Conservation (phyloP, 495 filamentous ascomycete species). For the Aspergillus sparsus region DNA sequence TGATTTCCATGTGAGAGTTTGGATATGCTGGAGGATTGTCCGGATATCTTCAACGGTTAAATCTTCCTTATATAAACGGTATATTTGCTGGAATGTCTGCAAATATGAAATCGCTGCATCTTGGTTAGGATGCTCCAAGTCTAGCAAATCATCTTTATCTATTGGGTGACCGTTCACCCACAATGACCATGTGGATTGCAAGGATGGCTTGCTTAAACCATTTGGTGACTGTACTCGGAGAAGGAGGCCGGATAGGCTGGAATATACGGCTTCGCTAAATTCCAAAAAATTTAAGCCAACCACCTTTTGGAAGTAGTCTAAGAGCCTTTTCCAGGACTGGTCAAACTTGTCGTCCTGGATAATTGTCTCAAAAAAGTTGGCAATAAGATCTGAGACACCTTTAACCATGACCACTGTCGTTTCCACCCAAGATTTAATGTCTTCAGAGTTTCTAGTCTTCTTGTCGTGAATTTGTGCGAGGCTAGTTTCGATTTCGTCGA, state of each 20-base stretch:
- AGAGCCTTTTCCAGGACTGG: slow-evolving; percentile 66
- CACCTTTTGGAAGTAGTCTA: slow-evolving; percentile 62
- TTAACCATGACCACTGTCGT: slow-evolving; percentile 73
- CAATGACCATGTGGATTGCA: slow-evolving; percentile 68
- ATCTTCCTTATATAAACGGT: slow-evolving; percentile 70
- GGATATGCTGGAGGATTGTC: slow-evolving; percentile 53
- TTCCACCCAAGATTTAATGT: slow-evolving; percentile 66
- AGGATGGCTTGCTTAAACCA: slow-evolving; percentile 55
- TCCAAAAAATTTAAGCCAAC: slow-evolving; percentile 62
- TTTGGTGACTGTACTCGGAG: slow-evolving; percentile 49
- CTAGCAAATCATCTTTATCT: slow-evolving; percentile 46
- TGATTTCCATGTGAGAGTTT: slow-evolving; percentile 65
- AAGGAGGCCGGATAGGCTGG: slow-evolving; percentile 66
- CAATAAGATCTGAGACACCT: slow-evolving; percentile 67
- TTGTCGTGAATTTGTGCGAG: slow-evolving; percentile 27
- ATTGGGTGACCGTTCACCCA: slow-evolving; percentile 68
- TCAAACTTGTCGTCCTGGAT: slow-evolving; percentile 58
- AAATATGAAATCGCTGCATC: slow-evolving; percentile 79
- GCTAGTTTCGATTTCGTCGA: slow-evolving; percentile 49
- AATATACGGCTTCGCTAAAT: slow-evolving; percentile 72
- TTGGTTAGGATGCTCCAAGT: slow-evolving; percentile 61
- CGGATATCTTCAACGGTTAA: slow-evolving; percentile 61
- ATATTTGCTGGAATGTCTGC: slow-evolving; percentile 72
- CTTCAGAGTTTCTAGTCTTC: slow-evolving; percentile 29
- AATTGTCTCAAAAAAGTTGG: slow-evolving; percentile 65